phyloP scores from a whole-genome alignment of 192 early-diverging fungal genomes.

The Coemansia sp. region DNA sequence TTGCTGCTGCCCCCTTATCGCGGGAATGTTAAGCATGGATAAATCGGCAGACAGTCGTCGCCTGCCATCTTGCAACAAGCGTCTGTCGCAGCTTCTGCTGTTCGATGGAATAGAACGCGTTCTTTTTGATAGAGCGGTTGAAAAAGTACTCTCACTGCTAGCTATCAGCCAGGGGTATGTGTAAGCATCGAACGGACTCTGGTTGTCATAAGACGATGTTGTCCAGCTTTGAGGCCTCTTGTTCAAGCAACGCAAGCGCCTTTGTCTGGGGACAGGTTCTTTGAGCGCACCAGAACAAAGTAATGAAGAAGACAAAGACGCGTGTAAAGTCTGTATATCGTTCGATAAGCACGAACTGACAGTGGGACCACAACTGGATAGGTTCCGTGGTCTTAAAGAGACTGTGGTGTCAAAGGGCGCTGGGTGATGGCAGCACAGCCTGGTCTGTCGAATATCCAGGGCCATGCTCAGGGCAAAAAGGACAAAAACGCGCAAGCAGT shows the following conservation, averaged over 20 bases:
- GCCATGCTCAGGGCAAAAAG: not conserved
- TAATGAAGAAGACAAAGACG: not conserved
- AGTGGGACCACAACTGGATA: not conserved
- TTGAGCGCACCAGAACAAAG: not conserved
- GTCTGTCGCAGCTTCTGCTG: not conserved
- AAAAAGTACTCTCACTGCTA: no score
- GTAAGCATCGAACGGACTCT: not conserved
- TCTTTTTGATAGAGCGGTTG: no score
- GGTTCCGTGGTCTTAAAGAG: not conserved
- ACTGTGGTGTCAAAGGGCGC: not conserved
- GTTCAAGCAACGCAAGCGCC: not conserved
- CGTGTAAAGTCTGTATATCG: not conserved
- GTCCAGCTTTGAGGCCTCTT: not conserved
- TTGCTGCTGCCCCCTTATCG: not conserved
- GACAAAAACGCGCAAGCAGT: not conserved
- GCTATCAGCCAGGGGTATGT: no score
- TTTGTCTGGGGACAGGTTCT: not conserved
- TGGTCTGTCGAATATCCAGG: not conserved
- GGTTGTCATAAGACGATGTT: not conserved
- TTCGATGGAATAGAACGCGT: no score
- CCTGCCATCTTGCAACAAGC: not conserved
- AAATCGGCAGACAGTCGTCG: not conserved
- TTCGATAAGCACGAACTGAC: not conserved
- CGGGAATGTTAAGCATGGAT: not conserved
- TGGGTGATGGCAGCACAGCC: not conserved